phyloP scores from a whole-genome alignment of 768 basidiomycete species.

The Termitomyces sp. region DNA sequence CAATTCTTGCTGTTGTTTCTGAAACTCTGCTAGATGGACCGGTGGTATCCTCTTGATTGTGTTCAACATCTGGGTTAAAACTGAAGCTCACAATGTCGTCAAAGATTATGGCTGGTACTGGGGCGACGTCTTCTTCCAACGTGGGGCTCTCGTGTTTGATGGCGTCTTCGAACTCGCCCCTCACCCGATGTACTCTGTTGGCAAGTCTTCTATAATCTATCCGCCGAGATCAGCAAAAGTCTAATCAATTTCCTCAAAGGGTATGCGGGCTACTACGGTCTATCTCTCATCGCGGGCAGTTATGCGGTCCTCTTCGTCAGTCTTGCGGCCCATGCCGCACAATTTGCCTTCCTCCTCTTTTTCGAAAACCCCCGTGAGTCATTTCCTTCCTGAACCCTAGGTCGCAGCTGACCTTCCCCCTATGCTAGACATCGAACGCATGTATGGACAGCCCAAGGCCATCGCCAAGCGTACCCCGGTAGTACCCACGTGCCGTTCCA shows the following conservation, averaged over 20 bases:
- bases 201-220: constrained; percentile 27
- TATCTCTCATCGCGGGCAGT: constrained; percentile 86
- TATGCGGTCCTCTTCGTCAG: constrained; percentile 91
- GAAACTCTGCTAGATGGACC: constrained; percentile 60
- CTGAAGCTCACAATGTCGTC: constrained; percentile 94
- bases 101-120: constrained; percentile 99
- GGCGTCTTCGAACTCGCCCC: constrained; percentile 95
- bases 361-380: constrained; percentile 96
- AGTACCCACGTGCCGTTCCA: constrained; percentile 17
- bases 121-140: constrained; percentile 91
- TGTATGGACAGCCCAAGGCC: constrained; percentile 89
- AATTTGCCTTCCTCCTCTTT: constrained; percentile 92
- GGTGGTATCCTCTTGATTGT: constrained; percentile 81
- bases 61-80: constrained; percentile 99
- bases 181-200: constrained; percentile 94
- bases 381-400: background rate
- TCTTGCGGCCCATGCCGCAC: constrained; percentile 91
- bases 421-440: constrained; percentile 79
- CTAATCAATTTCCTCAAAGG: constrained; percentile 35
- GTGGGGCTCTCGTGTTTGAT: constrained; percentile 92
- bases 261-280: constrained; percentile 97
- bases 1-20: background rate
- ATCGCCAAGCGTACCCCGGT: constrained; percentile 82
- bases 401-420: background rate
- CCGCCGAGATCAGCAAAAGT: background rate